Base-by-base conservation (phyloP, 192 early-diverging fungal genomes). In the Coemansia sp. region DNA sequence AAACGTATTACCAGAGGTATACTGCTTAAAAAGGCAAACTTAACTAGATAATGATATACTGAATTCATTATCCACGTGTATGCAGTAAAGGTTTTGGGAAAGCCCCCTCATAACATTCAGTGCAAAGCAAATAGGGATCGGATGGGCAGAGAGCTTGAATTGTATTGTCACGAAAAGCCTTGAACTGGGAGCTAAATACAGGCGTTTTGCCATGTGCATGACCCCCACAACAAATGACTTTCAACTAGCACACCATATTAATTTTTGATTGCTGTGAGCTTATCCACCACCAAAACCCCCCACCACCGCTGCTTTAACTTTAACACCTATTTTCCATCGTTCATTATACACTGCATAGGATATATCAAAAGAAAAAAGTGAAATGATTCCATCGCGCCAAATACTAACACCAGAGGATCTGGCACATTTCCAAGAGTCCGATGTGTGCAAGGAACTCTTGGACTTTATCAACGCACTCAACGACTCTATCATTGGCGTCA, bases 351-450 rank as follows among this genome's bases (percentile, higher is more conserved):
- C 23, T 51, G 18, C 20, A 20, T 2, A 16, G n/a, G 23, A 26
- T 51, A 15, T 23, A 46, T 46, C 5, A 15, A 28, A 49, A 49
- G 21, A 12, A 15, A 57, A 34, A 7, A 18, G 30, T 3, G 16
- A 7, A 29, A 80, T 80, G 78, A 67, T 77, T 31, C 79, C 79
- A 0, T 20, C 37, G 2, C 65, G 74, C 21, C 73, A 87, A 60
- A 96, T 98, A 61, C 79, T 96, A 26, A 93, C 93, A 12, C 88
- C 88, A 55, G 91, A 93, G 5, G 94, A 98, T 76, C 82, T 98
- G 20, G 86, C 87, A 4, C 84, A 83, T 8, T 98, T 94, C 77
- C 81, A 87, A 28, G 71, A 75, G 20, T 91, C 90, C 4, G 45
- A 80, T 2, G 85, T 89, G 18, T 89, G 90, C 73, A 61, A 66